Percentiles rank a stretch among this genome's conserved stretches.
Conservation (phyloP, 2,329 filamentous ascomycete genomes). For the Phyllosticta paracitricarpa region DNA sequence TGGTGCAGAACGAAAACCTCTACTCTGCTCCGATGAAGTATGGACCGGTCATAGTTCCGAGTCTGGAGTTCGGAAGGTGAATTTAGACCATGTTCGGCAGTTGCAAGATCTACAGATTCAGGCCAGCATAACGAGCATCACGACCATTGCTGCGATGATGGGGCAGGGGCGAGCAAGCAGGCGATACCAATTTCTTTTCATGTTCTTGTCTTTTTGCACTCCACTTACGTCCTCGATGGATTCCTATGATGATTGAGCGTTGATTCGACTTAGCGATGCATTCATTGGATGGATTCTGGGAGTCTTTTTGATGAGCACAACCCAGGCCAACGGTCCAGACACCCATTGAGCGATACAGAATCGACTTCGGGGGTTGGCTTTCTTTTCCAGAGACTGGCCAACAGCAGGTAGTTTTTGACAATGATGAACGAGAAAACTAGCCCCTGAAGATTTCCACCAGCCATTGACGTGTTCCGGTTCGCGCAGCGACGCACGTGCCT, state of each 20-base stretch:
- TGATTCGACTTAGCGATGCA: conserved; percentile 1
- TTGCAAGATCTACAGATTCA: not conserved
- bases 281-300: not conserved
- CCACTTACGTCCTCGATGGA: not conserved
- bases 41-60: conserved; percentile 89
- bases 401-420: not conserved
- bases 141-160: not conserved
- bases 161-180: not conserved
- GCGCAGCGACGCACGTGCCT: not conserved
- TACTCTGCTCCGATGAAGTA: conserved; percentile 86
- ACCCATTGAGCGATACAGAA: not conserved
- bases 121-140: not conserved
- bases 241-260: not conserved
- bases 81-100: not conserved
- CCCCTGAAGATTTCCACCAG: not conserved
- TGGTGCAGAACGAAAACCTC: conserved; percentile 83
- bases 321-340: not conserved
- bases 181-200: conserved; percentile 5
- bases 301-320: not conserved
- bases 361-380: not conserved
- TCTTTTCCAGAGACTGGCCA: not conserved
- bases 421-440: not conserved
- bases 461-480: conserved; percentile 6
- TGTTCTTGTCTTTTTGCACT: not conserved
- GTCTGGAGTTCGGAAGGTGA: conserved; percentile 41